Evolutionary conservation across 768 basidiomycete genomes (phyloP), one percentile per base, ranked within the genome.

Genomic region (Coprinopsis sp.): DNA sequence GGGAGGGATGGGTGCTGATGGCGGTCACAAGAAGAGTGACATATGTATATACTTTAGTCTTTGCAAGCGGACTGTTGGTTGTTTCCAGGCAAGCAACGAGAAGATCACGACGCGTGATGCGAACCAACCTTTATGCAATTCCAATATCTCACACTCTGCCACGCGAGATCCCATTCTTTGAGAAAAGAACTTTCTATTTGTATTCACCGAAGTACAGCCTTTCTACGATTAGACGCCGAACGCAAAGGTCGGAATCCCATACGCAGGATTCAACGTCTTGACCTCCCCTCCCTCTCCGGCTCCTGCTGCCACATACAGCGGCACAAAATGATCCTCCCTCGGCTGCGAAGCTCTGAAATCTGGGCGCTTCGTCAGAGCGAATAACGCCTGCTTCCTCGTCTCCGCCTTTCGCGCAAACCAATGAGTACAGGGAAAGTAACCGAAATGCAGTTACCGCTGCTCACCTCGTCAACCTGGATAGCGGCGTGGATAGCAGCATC

Each of bases 321-420:
- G 89, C 13, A 91, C 70, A 56, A 91, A 87, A 57, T 91, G 89
- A 23, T 93, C 90, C 52, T 81, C 81, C 2, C 84, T 73, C 1
- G 88, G 90, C 55, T 93, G 86, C 22, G 82, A 77, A 0, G 69
- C 56, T 3, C 81, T 73, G 71, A 87, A 91, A 7, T 76, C 76
- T 3, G 68, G 63, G 53, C 90, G 86, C 33, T 65, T 64, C 7
- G 72, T 67, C 48, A 92, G 66, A 7, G 64, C 62, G 43, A 78
- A 47, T 66, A 90, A 59, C 4, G 77, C 79, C 44, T 73, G 52
- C 62, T 78, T 81, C 29, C 84, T 74, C 30, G 67, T 67, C n/a
- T 59, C 62, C 1, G 68, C 61, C 81, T 85, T 56, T 21, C 33
- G 29, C 19, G 23, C 37, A 23, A 24, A 47, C 39, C 29, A 24